Base-by-base conservation (phyloP, 2,329 filamentous ascomycete species). In the Arthrobotrys pseudoclavata region DNA sequence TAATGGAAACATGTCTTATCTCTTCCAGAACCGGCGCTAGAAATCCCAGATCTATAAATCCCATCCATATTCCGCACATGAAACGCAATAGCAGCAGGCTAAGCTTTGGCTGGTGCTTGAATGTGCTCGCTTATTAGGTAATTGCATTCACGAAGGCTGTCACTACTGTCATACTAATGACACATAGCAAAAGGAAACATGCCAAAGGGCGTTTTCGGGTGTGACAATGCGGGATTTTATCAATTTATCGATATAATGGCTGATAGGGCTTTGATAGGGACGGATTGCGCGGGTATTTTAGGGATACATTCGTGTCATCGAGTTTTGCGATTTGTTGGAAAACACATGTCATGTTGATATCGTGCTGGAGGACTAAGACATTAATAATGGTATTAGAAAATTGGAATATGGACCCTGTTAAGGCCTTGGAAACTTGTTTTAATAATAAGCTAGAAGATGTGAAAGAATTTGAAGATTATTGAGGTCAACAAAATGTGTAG, bases 81-180 rank as follows among this genome's bases (percentile, higher is more conserved):
- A 66, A 71, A 71, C 61, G 34, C 55, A 69, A 62, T 52, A 47
- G 18, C 24, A 47, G 10, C 29, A 55, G 74, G 62, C 67, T 62
- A 67, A 67, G 67, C 67, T 70, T 66, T 71, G 57, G 66, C 72
- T 29, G 31, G 47, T 67, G 61, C 61, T 67, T 53, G 55, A 67
- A 61, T 31, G 24, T 47, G 71, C 74, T 77, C 74, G 74, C 74
- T 77, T 77, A 77, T 77, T 77, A 77, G 74, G 74, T 77, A 77
- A 77, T 77, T 71, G 68, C 63, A 76, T 76, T 69, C 55, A 64
- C 62, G 53, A 53, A 22, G 50, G 48, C 53, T 40, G 53, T 66
- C 60, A 62, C 52, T 15, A 42, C 52, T 70, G 66, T 76, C 53
- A 63, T 66, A 66, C 72, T 70, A 50, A 60, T 66, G 66, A 61